Evolutionary conservation across 148 eudicot genomes (phyloP).

Genomic region (Cornus kousa): DNA sequence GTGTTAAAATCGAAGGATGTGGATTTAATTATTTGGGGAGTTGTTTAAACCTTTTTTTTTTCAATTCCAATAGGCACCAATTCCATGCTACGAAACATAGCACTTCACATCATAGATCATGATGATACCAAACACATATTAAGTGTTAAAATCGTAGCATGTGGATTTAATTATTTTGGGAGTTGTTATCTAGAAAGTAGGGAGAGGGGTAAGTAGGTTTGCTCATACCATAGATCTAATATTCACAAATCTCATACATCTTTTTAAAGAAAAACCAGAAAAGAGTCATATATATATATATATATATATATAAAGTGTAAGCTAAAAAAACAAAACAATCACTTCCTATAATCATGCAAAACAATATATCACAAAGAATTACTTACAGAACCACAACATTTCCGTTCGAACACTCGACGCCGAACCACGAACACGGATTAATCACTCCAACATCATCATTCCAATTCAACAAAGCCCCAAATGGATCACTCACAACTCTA

Average conservation of each 20-base stretch:
- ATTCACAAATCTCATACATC: neutral
- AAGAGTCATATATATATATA: too few relatives aligned
- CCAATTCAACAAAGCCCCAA: conserved; percentile 71
- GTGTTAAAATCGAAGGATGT: too few relatives aligned
- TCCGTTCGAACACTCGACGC: conserved; percentile 60
- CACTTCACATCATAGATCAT: too few relatives aligned
- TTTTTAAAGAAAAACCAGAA: conserved; percentile 16
- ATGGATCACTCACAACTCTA: conserved; percentile 66
- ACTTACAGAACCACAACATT: conserved; percentile 73
- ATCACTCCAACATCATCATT: conserved; percentile 41
- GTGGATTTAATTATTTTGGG: too few relatives aligned
- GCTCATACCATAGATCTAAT: neutral
- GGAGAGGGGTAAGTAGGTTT: neutral
- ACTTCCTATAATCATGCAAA: neutral
- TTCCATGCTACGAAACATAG: too few relatives aligned
- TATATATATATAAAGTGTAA: neutral
- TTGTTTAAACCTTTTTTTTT: too few relatives aligned
- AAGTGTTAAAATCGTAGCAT: too few relatives aligned
- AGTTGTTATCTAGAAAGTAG: neutral
- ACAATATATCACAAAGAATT: neutral
- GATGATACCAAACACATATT: too few relatives aligned
- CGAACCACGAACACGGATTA: conserved; percentile 75
- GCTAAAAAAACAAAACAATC: neutral
- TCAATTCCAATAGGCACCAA: too few relatives aligned
- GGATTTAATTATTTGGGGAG: too few relatives aligned